phyloP scores from a whole-genome alignment of 352 stramenopile species.

The Phytophthora crassamura region DNA sequence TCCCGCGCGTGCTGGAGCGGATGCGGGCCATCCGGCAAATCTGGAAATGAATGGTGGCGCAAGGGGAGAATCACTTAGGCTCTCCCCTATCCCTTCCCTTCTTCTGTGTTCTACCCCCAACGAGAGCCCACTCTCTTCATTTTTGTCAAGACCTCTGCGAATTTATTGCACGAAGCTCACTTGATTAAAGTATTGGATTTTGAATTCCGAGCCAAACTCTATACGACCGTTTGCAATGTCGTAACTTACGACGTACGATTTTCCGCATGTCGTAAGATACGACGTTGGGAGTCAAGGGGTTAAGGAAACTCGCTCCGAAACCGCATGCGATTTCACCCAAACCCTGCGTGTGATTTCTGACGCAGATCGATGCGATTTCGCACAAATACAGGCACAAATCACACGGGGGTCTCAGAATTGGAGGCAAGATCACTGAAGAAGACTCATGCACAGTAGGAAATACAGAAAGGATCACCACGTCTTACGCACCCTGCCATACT shows the following conservation, averaged over 20 bases:
- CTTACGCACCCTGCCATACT: no score
- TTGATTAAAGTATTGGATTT: constrained; percentile 13
- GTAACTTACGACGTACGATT: constrained; percentile 12
- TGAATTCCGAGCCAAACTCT: constrained; percentile 14
- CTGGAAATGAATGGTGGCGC: no score
- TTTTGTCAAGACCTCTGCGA: neutral
- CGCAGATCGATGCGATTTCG: no score
- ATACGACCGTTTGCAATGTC: neutral
- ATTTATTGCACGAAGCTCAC: neutral
- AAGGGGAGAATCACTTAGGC: neutral
- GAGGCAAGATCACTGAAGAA: no score
- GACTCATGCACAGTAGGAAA: no score
- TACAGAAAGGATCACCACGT: no score
- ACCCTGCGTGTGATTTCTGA: no score
- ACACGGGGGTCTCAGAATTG: no score
- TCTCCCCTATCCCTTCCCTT: neutral
- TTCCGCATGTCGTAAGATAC: constrained; percentile 9
- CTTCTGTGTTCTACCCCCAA: neutral
- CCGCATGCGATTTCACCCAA: no score
- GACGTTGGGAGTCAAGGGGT: constrained; percentile 20
- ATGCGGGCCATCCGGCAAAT: neutral
- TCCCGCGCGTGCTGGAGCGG: neutral
- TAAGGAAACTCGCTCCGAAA: no score
- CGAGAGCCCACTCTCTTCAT: constrained; percentile 1
- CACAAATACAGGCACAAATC: no score